Base-by-base conservation (phyloP, 2,329 filamentous ascomycete genomes). In the Endoconidiophora laricicola region DNA sequence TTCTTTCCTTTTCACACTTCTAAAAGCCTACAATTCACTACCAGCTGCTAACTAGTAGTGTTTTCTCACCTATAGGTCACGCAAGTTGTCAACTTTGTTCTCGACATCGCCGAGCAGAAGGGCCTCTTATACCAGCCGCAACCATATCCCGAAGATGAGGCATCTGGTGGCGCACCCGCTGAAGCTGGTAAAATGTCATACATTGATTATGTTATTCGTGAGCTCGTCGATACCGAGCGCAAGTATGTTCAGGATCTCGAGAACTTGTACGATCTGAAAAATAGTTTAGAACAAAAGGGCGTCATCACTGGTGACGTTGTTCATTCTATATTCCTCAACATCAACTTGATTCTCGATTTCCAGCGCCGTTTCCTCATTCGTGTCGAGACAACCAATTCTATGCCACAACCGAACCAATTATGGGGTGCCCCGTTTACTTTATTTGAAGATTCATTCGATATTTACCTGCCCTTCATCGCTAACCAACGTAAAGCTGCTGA, bases 181-280 rank as follows among this genome's bases (percentile, higher is more conserved):
- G 69, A 81, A 44, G 76, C 79, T 50, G 78, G 78, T 1, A 76
- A 85, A 61, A 81, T 81, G 70, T 80, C 72, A 56, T 79, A 81
- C 57, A 71, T 87, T 56, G 85, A 95, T 59, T 84, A 95, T 63
- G 86, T 96, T 54, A 77, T 98, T 41, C 80, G 83, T 60, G 91
- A 98, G 65, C 69, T 98, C 44, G 83, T 98, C 50, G 86, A 90
- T 58, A 96, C 90, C 1, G 91, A 98, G 65, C 81, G 91, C 55
- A 95, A 95, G 65, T 98, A 98, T 58, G 91, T 96, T 3, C 88
- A 96, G 63, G 91, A 98, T 68, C 68, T 98, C 48, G 90, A 96
- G 63, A 90, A 94, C 57, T 66, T 98, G 36, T 87, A 96, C 62
- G 82, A 88, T 46, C 74, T 96, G 60, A 96, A 94, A 67, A 90